These are phyloP conservation scores for thale cress (Arabidopsis thaliana) DNA, from an alignment of 345 rosid species.

Conservation along the genomic window DNA sequence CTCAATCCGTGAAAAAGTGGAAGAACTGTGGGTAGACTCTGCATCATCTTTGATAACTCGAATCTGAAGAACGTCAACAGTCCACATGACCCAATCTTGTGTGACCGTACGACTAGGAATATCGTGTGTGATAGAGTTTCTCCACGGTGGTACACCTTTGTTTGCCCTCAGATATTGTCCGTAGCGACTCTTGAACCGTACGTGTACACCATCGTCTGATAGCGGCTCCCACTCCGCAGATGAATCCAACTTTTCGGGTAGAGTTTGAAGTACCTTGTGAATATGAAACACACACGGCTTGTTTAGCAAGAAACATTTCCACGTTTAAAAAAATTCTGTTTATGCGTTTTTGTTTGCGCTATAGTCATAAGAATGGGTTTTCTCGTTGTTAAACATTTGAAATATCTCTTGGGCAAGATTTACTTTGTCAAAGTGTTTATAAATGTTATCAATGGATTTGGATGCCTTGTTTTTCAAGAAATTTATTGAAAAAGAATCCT, in stretches of 20 bases:
- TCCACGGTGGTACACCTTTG: constrained; percentile 77
- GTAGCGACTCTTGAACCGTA: constrained; percentile 57
- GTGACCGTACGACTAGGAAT: constrained; percentile 60
- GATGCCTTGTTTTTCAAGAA: neutral
- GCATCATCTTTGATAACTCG: constrained; percentile 33
- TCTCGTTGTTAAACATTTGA: neutral
- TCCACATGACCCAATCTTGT: constrained; percentile 79
- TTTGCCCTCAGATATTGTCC: constrained; percentile 71
- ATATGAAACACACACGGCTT: neutral
- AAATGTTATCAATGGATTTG: neutral
- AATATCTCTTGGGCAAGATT: neutral
- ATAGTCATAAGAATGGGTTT: neutral
- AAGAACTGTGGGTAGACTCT: constrained; percentile 35
- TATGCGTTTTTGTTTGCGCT: neutral
- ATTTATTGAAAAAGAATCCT: neutral
- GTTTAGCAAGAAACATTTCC: neutral
- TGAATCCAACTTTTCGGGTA: constrained; percentile 52
- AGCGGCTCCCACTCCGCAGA: constrained; percentile 77
- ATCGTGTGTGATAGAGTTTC: constrained; percentile 75
- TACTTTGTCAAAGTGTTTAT: too few species aligned
- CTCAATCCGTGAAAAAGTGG: constrained; percentile 32
- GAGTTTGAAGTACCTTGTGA: constrained; percentile 39
- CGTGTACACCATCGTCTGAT: constrained; percentile 58
- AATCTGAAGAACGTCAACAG: constrained; percentile 59
- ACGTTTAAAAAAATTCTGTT: neutral